These are phyloP conservation scores for Mortierella sp. DNA, from an alignment of 371 early-diverging fungal genomes.

Conservation along the genomic window DNA sequence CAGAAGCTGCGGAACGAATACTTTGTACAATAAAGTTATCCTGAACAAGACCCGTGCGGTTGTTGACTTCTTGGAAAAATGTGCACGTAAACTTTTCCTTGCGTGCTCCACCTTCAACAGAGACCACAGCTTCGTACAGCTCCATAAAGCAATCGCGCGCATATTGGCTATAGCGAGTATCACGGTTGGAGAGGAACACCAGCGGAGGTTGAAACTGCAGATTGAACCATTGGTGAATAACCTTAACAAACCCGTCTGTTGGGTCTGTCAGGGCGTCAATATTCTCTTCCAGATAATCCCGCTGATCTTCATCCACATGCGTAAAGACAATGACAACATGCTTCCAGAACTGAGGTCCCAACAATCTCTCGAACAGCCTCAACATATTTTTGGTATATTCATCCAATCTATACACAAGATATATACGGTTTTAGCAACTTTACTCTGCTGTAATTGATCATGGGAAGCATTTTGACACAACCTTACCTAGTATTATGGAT, in stretches of 20 bases:
- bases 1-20: conserved; percentile 39
- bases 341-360: conserved; percentile 73
- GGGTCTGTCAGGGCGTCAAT: conserved; percentile 69
- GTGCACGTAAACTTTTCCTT: conserved; percentile 66
- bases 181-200: conserved; percentile 67
- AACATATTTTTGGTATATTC: conserved; percentile 75
- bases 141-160: conserved; percentile 67
- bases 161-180: conserved; percentile 63
- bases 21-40: conserved; percentile 54
- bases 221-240: conserved; percentile 58
- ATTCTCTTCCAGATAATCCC: conserved; percentile 69
- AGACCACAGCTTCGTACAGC: conserved; percentile 65
- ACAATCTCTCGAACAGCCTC: conserved; percentile 64
- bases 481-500: conserved; percentile 57
- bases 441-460: background rate
- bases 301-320: conserved; percentile 69
- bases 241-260: conserved; percentile 63
- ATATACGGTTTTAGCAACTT: background rate
- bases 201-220: conserved; percentile 61
- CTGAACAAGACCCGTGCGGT: conserved; percentile 32
- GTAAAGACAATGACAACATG: conserved; percentile 74
- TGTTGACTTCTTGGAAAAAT: conserved; percentile 67
- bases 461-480: background rate
- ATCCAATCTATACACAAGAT: conserved; percentile 61
- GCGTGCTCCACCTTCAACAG: conserved; percentile 63